Base-by-base conservation (phyloP, 129 eudicot genomes). In the Flaveria sonorensis region DNA sequence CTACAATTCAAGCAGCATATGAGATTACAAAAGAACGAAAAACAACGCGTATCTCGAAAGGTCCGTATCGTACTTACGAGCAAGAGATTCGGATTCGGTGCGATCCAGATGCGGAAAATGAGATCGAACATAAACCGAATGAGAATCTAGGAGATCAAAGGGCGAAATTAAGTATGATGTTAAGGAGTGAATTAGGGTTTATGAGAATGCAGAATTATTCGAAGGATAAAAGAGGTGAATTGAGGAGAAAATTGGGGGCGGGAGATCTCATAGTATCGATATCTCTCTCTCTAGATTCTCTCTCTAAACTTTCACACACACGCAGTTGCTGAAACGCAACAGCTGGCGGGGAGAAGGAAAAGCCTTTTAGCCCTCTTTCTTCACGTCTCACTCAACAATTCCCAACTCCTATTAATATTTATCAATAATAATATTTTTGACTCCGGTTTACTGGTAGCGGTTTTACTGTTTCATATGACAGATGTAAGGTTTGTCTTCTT, bases 311-410 rank as follows among this genome's bases (percentile, higher is more conserved):
- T 53, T 80, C 15, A 55, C 66, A 69, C 75, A 78, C 51, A 60
- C 74, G 47, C 68, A 55, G 79, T 70, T 82, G 77, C 56, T 70
- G 80, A 78, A 70, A 78, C 83, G 83, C 68, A 83, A 79, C 86
- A 83, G 86, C 87, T 83, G 87, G 87, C 84, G 84, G 77, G 81
- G 84, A 67, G 74, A 78, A 78, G 73, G 74, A 36, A 74, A 45
- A 80, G 56, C 70, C 68, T 66, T 78, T 73, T 68, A 56, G 28
- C 71, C 57, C 51, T 68, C 21, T 82, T 67, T 53, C 26, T 73
- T 20, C 68, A 51, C 50, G 70, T 67, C 76, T 66, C 83, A 67
- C n/a, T 82, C 79, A 71, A 24, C 67, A 53, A 71, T 64, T 64
- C 47, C 46, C 42, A 80, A 72, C 83, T 81, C 79, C 10, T 40